These are phyloP conservation scores for Ilyonectria robusta DNA, from an alignment of 2,329 filamentous ascomycete species.

Conservation along the genomic window DNA sequence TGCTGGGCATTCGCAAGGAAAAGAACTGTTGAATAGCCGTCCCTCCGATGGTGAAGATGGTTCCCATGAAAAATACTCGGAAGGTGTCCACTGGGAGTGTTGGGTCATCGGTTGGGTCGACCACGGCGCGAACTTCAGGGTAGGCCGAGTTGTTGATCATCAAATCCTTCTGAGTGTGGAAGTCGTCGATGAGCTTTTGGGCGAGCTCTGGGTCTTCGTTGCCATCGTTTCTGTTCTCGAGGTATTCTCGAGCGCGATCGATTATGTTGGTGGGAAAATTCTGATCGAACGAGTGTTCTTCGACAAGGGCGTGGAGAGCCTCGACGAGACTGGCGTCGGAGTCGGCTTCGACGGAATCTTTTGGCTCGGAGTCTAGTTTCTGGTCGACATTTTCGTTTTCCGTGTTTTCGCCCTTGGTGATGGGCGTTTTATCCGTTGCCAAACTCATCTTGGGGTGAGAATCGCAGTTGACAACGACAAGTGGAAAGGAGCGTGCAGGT, in stretches of 20 bases:
- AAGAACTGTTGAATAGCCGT: conserved; percentile 54
- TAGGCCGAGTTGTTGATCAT: conserved; percentile 55
- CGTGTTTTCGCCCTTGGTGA: neutral
- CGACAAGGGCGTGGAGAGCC: conserved; percentile 47
- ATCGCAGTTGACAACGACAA: too few relatives aligned
- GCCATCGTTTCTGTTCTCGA: conserved; percentile 41
- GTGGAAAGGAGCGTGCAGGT: too few relatives aligned
- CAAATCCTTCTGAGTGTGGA: conserved; percentile 42
- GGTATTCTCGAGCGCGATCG: conserved; percentile 57
- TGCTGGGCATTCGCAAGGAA: conserved; percentile 57
- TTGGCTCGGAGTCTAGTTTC: neutral
- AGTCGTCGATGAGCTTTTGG: conserved; percentile 37
- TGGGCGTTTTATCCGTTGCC: neutral
- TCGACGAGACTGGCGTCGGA: conserved; percentile 11
- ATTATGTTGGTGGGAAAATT: conserved; percentile 62
- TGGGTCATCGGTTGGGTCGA: conserved; percentile 59
- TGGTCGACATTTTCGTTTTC: neutral
- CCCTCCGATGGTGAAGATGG: conserved; percentile 51
- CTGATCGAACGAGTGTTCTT: conserved; percentile 61
- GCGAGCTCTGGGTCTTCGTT: conserved; percentile 36
- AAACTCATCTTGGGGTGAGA: neutral
- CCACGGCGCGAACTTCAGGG: conserved; percentile 61
- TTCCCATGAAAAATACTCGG: conserved; percentile 56
- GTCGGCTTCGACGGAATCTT: neutral
- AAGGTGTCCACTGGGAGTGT: conserved; percentile 58